These are phyloP conservation scores for Sugiyamaella smithiae DNA, from an alignment of 805 yeast species.

Conservation along the genomic window DNA sequence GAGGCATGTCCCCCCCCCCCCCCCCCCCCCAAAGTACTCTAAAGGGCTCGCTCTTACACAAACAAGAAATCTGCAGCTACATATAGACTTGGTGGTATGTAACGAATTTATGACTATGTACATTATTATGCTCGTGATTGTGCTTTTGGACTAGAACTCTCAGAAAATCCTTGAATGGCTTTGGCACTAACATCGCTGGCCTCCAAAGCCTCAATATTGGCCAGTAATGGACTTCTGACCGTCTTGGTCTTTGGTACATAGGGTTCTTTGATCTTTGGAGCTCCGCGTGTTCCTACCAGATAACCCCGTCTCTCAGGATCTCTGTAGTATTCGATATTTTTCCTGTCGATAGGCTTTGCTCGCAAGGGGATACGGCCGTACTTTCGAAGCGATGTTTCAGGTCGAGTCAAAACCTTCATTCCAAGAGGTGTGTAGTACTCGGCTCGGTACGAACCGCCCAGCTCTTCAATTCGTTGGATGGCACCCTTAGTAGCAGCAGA, in stretches of 20 bases:
- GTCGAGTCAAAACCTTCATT: constrained; percentile 71
- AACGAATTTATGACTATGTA: no score
- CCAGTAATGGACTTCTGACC: constrained; percentile 19
- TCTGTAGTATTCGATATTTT: constrained; percentile 76
- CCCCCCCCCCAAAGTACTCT: no score
- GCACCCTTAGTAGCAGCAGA: constrained; percentile 76
- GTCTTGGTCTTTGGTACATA: constrained; percentile 18
- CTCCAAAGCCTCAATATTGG: constrained; percentile 17
- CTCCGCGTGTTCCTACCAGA: constrained; percentile 28
- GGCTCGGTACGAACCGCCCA: constrained; percentile 74
- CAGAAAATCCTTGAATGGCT: constrained; percentile 14
- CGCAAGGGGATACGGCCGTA: constrained; percentile 79
- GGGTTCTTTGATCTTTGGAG: constrained; percentile 22
- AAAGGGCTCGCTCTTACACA: no score
- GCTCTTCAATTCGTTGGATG: constrained; percentile 63
- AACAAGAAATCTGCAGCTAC: no score
- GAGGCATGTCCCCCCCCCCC: no score
- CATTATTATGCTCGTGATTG: not conserved
- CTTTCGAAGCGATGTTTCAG: constrained; percentile 62
- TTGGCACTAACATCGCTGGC: constrained; percentile 6
- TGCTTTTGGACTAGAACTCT: constrained; percentile 1
- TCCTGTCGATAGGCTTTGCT: constrained; percentile 81
- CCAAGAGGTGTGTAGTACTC: constrained; percentile 66
- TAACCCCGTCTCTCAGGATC: constrained; percentile 74
- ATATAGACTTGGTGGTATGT: no score